phyloP scores from a whole-genome alignment of 306 rosid species.

The Oxytropis ochrocephala region DNA sequence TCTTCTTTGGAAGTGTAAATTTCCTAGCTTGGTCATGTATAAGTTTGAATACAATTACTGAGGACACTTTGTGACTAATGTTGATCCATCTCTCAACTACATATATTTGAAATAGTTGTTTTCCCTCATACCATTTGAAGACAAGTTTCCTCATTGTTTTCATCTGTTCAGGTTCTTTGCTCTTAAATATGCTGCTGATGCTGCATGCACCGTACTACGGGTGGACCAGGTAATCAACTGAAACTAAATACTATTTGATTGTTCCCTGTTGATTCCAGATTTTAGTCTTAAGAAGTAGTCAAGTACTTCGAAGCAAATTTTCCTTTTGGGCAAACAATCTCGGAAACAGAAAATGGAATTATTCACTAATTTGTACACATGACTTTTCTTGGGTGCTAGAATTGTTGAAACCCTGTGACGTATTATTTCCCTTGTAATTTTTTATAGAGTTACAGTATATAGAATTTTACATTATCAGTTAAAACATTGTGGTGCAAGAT shows the following conservation, averaged over 20 bases:
- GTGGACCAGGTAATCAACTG: constrained; percentile 77
- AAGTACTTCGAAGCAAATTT: neutral
- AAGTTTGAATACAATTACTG: neutral
- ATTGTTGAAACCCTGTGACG: too few species aligned
- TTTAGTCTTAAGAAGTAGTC: neutral
- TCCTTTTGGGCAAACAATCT: neutral
- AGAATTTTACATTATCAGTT: neutral
- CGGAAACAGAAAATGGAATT: neutral
- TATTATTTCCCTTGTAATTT: too few species aligned
- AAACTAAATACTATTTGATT: neutral
- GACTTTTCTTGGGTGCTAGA: too few species aligned
- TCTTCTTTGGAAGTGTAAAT: neutral
- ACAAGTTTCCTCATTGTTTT: constrained; percentile 9
- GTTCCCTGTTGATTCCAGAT: neutral
- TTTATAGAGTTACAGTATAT: neutral
- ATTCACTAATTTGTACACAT: neutral
- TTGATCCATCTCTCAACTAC: neutral
- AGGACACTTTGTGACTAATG: neutral
- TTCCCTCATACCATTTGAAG: neutral
- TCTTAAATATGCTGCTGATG: constrained; percentile 93
- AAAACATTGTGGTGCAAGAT: neutral
- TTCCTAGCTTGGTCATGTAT: neutral
- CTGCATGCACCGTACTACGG: constrained; percentile 92
- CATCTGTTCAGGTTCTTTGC: constrained; percentile 59
- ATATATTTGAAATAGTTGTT: neutral